These are phyloP conservation scores for Ilyonectria destructans DNA, from an alignment of 2,329 filamentous ascomycete genomes.

Conservation along the genomic window DNA sequence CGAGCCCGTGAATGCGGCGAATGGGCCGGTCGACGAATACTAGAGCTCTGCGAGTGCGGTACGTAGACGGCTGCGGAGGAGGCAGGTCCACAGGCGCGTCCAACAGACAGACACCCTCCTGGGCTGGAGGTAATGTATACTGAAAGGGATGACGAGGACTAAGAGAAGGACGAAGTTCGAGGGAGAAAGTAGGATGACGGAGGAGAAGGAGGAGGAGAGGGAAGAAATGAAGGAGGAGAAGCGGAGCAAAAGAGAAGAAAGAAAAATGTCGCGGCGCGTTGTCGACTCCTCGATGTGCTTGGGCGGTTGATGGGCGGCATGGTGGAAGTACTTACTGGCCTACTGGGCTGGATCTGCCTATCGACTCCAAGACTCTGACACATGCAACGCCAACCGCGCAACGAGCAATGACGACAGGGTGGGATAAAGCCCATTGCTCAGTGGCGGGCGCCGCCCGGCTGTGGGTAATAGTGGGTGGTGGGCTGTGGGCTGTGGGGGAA, in stretches of 20 bases:
- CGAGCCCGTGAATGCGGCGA: not conserved
- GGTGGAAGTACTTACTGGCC: not conserved
- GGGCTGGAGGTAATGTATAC: conserved; percentile 4
- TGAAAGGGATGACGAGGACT: conserved; percentile 2
- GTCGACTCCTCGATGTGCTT: conserved; percentile 17
- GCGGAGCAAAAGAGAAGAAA: conserved; percentile 19
- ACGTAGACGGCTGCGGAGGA: not conserved
- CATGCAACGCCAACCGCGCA: conserved; percentile 6
- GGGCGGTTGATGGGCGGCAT: conserved; percentile 1
- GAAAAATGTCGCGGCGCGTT: conserved; percentile 26
- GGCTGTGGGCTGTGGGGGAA: not conserved
- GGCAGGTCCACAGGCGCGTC: not conserved
- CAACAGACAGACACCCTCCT: not conserved
- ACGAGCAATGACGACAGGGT: conserved; percentile 11
- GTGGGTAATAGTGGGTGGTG: not conserved
- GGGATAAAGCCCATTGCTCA: not conserved
- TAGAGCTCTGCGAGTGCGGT: not conserved
- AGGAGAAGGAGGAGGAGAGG: not conserved
- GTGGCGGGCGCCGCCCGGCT: not conserved
- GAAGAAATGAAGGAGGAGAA: conserved; percentile 4
- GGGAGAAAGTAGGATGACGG: not conserved
- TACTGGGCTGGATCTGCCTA: not conserved
- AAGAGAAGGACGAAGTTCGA: conserved; percentile 2
- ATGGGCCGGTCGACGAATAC: not conserved
- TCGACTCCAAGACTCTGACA: conserved; percentile 5